A percentile compares a stretch with the other conserved stretches of the same genome.
phyloP scores from a whole-genome alignment of 1,284 basidiomycete genomes.

The Mycena citricolor region DNA sequence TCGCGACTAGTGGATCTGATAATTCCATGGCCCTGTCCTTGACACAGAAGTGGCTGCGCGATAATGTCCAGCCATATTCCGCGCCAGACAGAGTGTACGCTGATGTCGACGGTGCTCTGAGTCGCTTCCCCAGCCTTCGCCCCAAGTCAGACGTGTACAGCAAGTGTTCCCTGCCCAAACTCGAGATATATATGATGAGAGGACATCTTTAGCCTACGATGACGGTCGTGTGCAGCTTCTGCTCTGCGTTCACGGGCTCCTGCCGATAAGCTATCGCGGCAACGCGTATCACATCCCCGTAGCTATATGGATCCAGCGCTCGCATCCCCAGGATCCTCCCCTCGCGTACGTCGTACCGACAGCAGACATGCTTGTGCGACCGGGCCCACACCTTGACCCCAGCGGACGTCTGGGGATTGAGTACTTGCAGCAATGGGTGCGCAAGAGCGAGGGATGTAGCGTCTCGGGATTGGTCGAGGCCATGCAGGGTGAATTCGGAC shows the following conservation, averaged over 20 bases:
- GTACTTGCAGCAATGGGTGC: conserved; percentile 77
- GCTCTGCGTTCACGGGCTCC: conserved; percentile 86
- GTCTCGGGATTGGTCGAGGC: conserved; percentile 66
- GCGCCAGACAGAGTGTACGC: conserved; percentile 52
- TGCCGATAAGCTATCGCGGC: conserved; percentile 82
- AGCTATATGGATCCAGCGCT: conserved; percentile 82
- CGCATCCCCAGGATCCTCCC: conserved; percentile 82
- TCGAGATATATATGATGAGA: conserved; percentile 4
- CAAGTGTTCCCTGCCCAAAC: conserved; percentile 40
- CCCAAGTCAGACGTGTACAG: conserved; percentile 95
- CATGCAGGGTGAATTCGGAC: conserved; percentile 81
- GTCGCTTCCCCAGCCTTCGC: conserved; percentile 62
- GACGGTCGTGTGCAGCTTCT: conserved; percentile 92
- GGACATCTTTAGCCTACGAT: conserved; percentile 70
- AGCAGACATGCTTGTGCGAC: conserved; percentile 84
- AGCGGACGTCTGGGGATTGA: conserved; percentile 74
- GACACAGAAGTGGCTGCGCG: conserved; percentile 70
- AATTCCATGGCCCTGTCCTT: conserved; percentile 27
- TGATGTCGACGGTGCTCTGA: conserved; percentile 70
- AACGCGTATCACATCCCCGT: conserved; percentile 93
- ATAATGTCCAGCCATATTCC: conserved; percentile 66
- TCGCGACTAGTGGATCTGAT: conserved; percentile 13
- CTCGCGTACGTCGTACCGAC: conserved; percentile 97
- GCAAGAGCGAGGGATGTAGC: conserved; percentile 82
- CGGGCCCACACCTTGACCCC: conserved; percentile 76